phyloP scores from a whole-genome alignment of 176 grass and related monocot species.

The Otatea glauca region DNA sequence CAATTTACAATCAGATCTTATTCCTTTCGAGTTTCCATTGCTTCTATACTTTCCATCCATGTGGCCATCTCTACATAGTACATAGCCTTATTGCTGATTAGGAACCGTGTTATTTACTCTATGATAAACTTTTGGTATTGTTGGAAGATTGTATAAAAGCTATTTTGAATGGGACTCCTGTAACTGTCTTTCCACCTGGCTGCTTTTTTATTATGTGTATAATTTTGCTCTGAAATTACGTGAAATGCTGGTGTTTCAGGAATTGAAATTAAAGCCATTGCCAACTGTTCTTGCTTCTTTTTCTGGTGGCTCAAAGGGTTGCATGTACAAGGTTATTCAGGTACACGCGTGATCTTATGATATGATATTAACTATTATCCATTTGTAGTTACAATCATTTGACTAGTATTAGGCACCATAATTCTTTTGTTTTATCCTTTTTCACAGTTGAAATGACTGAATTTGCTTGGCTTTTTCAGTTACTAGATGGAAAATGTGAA shows the following conservation, averaged over 20 bases:
- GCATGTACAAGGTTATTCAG: constrained; percentile 94
- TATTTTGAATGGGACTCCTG: constrained; percentile 16
- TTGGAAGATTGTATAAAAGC: constrained; percentile 3
- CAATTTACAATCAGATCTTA: not conserved
- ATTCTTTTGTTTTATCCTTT: not conserved
- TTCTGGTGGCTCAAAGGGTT: constrained; percentile 85
- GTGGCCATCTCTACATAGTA: not conserved
- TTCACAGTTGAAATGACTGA: constrained; percentile 45
- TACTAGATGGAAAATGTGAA: constrained; percentile 81
- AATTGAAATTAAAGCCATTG: constrained; percentile 65
- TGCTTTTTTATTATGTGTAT: not conserved
- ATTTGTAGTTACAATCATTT: constrained; percentile 35
- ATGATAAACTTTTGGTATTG: not conserved
- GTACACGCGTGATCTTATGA: constrained; percentile 40
- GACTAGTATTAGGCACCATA: not conserved
- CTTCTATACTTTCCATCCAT: constrained; percentile 1
- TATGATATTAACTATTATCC: not conserved
- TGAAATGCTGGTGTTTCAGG: constrained; percentile 61
- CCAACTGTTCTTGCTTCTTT: constrained; percentile 78
- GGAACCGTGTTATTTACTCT: not conserved
- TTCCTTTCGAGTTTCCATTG: not conserved
- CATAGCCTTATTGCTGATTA: constrained; percentile 8
- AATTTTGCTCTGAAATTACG: not conserved
- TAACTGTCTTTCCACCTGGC: not conserved
- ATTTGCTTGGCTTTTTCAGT: constrained; percentile 52